phyloP scores from a whole-genome alignment of 225 moss, liverwort and hornwort genomes.

The Pseudisothecium myosuroides region DNA sequence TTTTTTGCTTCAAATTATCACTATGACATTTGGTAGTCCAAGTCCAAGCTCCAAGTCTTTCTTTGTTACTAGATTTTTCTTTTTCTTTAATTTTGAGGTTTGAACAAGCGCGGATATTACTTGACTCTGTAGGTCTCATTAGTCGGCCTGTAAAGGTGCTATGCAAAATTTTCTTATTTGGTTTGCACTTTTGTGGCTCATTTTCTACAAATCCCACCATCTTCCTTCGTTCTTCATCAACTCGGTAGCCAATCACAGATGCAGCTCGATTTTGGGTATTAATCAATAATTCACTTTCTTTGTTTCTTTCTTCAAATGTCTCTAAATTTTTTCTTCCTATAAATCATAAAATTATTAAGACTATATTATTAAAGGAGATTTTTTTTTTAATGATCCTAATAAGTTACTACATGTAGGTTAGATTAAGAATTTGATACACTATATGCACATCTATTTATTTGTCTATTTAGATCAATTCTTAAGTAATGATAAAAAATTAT shows the following conservation, averaged over 20 bases:
- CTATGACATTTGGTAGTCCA: background rate
- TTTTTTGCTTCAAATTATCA: conserved; percentile 5
- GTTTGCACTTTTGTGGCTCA: background rate
- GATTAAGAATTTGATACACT: background rate
- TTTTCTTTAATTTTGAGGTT: background rate
- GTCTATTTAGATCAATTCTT: background rate
- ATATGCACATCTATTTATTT: background rate
- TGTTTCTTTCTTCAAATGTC: background rate
- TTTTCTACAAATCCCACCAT: background rate
- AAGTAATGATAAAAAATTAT: background rate
- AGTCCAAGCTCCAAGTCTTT: background rate
- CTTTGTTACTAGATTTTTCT: background rate
- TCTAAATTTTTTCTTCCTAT: background rate
- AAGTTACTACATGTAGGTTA: background rate
- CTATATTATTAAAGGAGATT: too few species aligned
- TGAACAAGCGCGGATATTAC: background rate
- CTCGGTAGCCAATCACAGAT: background rate
- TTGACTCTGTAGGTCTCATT: conserved; percentile 13
- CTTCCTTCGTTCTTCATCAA: background rate
- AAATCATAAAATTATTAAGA: background rate
- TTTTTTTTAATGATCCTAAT: too few species aligned
- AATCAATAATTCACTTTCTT: background rate
- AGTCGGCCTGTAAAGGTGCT: background rate
- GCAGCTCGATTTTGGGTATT: background rate
- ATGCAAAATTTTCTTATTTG: background rate